Conservation (phyloP, 306 rosid species). For the Benincasa hispida region DNA sequence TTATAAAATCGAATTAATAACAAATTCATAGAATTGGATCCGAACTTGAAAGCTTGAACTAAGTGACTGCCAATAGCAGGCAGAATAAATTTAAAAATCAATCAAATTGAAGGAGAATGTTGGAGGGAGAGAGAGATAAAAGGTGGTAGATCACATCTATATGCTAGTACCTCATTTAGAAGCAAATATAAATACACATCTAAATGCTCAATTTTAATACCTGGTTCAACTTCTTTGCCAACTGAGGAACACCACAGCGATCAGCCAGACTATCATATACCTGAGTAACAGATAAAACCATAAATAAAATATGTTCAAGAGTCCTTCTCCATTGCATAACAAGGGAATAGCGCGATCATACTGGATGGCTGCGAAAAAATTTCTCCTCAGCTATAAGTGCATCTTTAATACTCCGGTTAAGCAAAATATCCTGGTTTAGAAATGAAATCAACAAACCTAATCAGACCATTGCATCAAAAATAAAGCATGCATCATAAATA, state of each 20-base stretch:
- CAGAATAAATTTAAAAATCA: not conserved
- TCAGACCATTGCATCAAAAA: constrained; percentile 1
- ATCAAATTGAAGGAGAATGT: not conserved
- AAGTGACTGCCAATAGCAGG: not conserved
- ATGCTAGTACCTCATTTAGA: not conserved
- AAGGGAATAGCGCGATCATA: constrained; percentile 30
- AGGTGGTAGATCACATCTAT: not conserved
- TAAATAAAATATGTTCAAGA: not conserved
- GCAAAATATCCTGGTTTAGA: constrained; percentile 60
- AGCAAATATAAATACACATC: not conserved
- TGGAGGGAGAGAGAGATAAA: not conserved
- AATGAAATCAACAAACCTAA: constrained; percentile 16
- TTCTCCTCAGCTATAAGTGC: constrained; percentile 86
- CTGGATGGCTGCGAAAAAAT: constrained; percentile 89
- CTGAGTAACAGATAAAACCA: constrained; percentile 26
- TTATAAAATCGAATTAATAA: not conserved
- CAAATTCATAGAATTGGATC: not conserved
- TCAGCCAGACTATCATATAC: constrained; percentile 83
- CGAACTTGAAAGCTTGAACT: not conserved
- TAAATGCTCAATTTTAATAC: constrained; percentile 26
- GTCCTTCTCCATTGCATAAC: constrained; percentile 7
- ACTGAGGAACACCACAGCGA: constrained; percentile 89
- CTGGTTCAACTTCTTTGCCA: constrained; percentile 95
- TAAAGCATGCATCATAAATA: not conserved
- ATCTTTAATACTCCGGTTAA: constrained; percentile 84